These are phyloP conservation scores for Aspergillus ellipticus DNA, from an alignment of 495 filamentous ascomycete genomes.

Conservation along the genomic window DNA sequence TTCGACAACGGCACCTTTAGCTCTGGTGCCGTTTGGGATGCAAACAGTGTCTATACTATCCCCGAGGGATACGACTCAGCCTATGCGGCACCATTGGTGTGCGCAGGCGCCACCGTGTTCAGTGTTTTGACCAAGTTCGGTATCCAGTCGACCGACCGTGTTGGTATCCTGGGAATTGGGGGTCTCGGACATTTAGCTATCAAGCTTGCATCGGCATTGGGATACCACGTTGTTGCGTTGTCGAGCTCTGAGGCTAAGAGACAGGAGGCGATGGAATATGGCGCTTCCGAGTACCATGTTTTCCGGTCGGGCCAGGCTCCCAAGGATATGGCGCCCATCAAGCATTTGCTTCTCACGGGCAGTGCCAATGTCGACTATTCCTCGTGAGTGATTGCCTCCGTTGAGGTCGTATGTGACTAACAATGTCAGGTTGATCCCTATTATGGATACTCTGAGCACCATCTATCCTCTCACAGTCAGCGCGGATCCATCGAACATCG, in stretches of 20 bases:
- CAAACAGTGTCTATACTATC: conserved; percentile 46
- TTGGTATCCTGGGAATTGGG: conserved; percentile 54
- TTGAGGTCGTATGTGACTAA: no score
- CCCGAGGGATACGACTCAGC: conserved; percentile 42
- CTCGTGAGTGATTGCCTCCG: conserved; percentile 16
- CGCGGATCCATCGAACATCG: conserved; percentile 39
- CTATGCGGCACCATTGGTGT: conserved; percentile 53
- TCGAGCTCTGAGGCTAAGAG: conserved; percentile 50
- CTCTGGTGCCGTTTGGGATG: conserved; percentile 48
- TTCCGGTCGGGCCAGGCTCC: conserved; percentile 19
- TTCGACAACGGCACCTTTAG: conserved; percentile 51
- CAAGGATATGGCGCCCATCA: conserved; percentile 24
- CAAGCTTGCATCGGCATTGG: conserved; percentile 55
- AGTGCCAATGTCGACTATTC: conserved; percentile 27
- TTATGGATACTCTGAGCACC: conserved; percentile 38
- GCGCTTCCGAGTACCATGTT: conserved; percentile 50
- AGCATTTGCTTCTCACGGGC: conserved; percentile 28
- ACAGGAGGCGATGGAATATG: conserved; percentile 49
- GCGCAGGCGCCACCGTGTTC: conserved; percentile 57
- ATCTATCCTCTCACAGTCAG: conserved; percentile 52
- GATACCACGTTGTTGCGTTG: conserved; percentile 53
- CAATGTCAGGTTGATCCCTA: background rate
- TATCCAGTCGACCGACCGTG: conserved; percentile 37
- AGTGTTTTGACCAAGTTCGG: conserved; percentile 39
- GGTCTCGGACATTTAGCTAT: conserved; percentile 61